Base-by-base conservation (phyloP, 2,329 filamentous ascomycete species). In the Aspergillus sp. region DNA sequence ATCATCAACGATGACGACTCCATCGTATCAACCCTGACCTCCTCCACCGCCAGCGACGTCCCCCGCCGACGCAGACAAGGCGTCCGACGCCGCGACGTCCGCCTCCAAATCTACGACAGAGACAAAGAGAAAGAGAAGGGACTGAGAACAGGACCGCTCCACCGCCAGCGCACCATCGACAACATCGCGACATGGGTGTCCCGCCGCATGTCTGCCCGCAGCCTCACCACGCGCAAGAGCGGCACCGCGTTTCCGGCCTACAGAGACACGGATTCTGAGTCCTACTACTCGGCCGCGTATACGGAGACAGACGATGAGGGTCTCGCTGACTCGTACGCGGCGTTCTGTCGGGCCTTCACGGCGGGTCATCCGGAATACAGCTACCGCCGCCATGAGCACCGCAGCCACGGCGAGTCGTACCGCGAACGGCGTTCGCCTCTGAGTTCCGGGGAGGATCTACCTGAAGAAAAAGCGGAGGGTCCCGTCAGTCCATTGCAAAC, bases 301-400 rank as follows among this genome's bases (percentile, higher is more conserved):
- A 31, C 16, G n/a, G 17, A 38, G 9, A 10, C 23, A 10, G 32
- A 25, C 20, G 47, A 23, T 25, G 48, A 48, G 19, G 25, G n/a
- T 13, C 21, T n/a, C 6, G 45, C 23, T 1, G 44, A 45, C 13
- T 53, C 49, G 5, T 61, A 58, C 11, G 54, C 56, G 14, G 54
- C 56, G 4, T 58, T 53, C 20, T 56, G 52, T 29, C 51, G 45
- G 7, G 54, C 56, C 1, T 60, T 59, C 41, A 57, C 52, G 3
- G 48, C 51, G 9, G 54, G 50, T 5, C 43, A 42, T 42, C 6
- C 40, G 5, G 40, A 42, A 17, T 21, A 21, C 19, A 13, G 21
- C 40, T 17, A 42, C 40, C 11, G n/a, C 34, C 2, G n/a, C 16
- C 34, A 38, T 13, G 4, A 38, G 14, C 34, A 7, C 11, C 14